Percentiles rank a stretch among this genome's conserved stretches.
Conservation (phyloP, 768 basidiomycete genomes). For the Auriculariales sp. region DNA sequence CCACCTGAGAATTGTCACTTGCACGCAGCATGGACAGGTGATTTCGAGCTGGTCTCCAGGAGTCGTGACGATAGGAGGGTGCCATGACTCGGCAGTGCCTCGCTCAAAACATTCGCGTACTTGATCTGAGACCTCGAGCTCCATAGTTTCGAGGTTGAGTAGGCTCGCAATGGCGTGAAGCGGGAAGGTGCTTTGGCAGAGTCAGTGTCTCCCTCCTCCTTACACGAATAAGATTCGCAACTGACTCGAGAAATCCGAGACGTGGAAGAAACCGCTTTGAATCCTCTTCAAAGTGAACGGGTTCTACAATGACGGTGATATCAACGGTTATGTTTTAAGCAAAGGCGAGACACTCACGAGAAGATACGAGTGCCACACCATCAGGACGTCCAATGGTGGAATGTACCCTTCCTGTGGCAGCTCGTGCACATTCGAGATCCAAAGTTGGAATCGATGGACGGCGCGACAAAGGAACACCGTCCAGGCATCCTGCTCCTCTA, state of each 20-base stretch:
- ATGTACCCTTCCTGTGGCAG: too few relatives aligned
- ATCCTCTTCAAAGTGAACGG: background rate
- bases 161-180: background rate
- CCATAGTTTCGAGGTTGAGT: background rate
- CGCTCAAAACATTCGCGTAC: background rate
- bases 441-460: too few relatives aligned
- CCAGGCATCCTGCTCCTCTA: too few relatives aligned
- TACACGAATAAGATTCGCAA: background rate
- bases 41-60: background rate
- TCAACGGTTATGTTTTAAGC: too few relatives aligned
- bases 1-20: background rate
- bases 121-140: background rate
- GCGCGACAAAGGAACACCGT: too few relatives aligned
- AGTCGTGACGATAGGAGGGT: background rate
- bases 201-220: background rate
- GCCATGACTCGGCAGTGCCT: background rate
- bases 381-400: background rate
- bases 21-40: background rate
- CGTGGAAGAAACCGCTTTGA: background rate
- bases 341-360: background rate
- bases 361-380: background rate
- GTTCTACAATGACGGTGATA: background rate
- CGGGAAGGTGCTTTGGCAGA: background rate
- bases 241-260: background rate
- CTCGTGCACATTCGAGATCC: too few relatives aligned